Conservation (phyloP, 2,329 filamentous ascomycete genomes). For the Phoma sp. region DNA sequence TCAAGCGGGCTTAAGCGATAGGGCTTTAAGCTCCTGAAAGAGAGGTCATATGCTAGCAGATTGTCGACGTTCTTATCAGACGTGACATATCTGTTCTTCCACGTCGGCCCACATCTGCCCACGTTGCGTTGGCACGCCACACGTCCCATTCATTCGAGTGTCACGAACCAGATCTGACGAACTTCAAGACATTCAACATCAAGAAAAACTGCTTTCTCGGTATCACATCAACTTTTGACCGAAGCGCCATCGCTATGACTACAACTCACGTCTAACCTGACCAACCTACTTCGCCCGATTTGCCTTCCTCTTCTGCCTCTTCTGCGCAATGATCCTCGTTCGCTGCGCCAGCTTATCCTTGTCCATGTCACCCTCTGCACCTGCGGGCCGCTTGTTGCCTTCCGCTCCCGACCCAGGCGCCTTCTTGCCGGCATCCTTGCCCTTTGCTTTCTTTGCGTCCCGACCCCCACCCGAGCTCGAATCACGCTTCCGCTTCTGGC, state of each 20-base stretch:
- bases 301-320: slow-evolving; percentile 73
- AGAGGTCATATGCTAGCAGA: background rate
- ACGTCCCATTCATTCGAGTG: background rate
- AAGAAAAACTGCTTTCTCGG: background rate
- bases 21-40: background rate
- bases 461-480: slow-evolving; percentile 17
- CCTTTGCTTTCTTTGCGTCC: slow-evolving; percentile 20
- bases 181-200: background rate
- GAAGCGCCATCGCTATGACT: slow-evolving; percentile 22
- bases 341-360: slow-evolving; percentile 63
- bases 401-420: slow-evolving; percentile 31
- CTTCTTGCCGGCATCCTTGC: slow-evolving; percentile 21
- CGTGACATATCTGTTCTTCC: too few species aligned
- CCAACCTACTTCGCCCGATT: slow-evolving; percentile 60
- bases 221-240: slow-evolving; percentile 9
- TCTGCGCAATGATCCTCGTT: slow-evolving; percentile 84
- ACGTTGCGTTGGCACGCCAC: slow-evolving; percentile 3
- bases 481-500: slow-evolving; percentile 52
- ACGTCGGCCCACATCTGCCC: background rate
- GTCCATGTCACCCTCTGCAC: slow-evolving; percentile 45
- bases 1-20: background rate
- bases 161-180: background rate
- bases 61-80: background rate
- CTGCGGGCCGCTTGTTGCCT: slow-evolving; percentile 15
- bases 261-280: background rate